Conservation (phyloP, 768 basidiomycete genomes). For the Trichaptum fuscoviolaceum region DNA sequence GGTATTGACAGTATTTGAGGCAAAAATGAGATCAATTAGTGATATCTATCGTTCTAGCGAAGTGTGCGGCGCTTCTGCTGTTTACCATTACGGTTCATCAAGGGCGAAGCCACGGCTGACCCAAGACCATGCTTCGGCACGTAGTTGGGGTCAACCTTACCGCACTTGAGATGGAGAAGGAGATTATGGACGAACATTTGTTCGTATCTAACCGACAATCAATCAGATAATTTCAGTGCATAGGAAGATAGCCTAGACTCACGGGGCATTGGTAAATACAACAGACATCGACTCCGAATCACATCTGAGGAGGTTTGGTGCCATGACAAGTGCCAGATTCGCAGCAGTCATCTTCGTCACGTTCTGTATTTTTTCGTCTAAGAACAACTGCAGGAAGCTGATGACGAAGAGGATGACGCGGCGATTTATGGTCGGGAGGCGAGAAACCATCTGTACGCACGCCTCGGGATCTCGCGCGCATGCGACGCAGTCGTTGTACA, state of each 20-base stretch:
- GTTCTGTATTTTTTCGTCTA: constrained; percentile 67
- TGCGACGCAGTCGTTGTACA: constrained; percentile 87
- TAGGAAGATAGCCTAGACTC: constrained; percentile 26
- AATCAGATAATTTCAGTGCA: constrained; percentile 12
- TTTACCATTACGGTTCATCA: neutral
- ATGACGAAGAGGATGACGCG: constrained; percentile 84
- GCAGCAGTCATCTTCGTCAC: constrained; percentile 87
- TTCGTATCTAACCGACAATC: constrained; percentile 55
- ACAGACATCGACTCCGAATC: constrained; percentile 83
- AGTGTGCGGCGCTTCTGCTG: neutral
- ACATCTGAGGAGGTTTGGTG: constrained; percentile 84
- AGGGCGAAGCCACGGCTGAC: constrained; percentile 42
- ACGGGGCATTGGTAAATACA: constrained; percentile 91
- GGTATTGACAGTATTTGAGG: neutral
- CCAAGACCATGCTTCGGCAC: constrained; percentile 75
- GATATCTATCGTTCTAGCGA: neutral
- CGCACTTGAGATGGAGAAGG: constrained; percentile 71
- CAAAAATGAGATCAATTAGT: neutral
- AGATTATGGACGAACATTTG: constrained; percentile 86
- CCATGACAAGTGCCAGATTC: constrained; percentile 87
- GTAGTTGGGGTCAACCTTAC: constrained; percentile 72
- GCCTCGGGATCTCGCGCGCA: constrained; percentile 59
- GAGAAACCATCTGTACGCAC: constrained; percentile 68
- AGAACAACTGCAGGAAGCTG: constrained; percentile 87
- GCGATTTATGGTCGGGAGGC: constrained; percentile 80